Conservation (phyloP, 306 rosid species). For the Castanea mollissima region DNA sequence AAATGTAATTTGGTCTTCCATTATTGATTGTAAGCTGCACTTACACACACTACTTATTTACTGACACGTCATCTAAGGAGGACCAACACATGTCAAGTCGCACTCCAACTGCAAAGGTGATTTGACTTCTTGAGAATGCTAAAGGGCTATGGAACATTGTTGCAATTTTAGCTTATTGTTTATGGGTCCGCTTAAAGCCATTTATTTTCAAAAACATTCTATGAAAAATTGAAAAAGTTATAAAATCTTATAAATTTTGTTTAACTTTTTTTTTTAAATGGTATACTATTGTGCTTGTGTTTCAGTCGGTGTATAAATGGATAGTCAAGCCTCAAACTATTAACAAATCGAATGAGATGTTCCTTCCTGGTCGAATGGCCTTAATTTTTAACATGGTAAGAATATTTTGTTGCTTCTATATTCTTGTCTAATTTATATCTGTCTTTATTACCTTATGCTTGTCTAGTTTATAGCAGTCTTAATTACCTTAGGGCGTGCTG, state of each 20-base stretch:
- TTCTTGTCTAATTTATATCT: constrained; percentile 13
- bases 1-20: background rate
- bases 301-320: constrained; percentile 95
- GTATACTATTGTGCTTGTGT: constrained; percentile 10
- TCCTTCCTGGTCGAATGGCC: constrained; percentile 94
- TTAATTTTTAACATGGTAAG: constrained; percentile 88
- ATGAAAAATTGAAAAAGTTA: too few species aligned
- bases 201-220: too few species aligned
- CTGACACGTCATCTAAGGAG: constrained; percentile 70
- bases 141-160: constrained; percentile 10
- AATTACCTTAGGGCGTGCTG: background rate
- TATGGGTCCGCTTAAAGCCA: background rate
- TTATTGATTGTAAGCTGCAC: background rate
- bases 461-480: constrained; percentile 13
- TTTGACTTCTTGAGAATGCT: constrained; percentile 1
- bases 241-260: too few species aligned
- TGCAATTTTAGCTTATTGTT: constrained; percentile 7
- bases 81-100: constrained; percentile 76
- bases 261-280: too few species aligned
- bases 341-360: constrained; percentile 83
- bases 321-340: constrained; percentile 88
- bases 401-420: constrained; percentile 16
- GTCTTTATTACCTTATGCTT: background rate
- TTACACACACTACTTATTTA: too few species aligned
- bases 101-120: constrained; percentile 87